Conservation (phyloP, 2,329 filamentous ascomycete species). For the Aspergillus ibericus region DNA sequence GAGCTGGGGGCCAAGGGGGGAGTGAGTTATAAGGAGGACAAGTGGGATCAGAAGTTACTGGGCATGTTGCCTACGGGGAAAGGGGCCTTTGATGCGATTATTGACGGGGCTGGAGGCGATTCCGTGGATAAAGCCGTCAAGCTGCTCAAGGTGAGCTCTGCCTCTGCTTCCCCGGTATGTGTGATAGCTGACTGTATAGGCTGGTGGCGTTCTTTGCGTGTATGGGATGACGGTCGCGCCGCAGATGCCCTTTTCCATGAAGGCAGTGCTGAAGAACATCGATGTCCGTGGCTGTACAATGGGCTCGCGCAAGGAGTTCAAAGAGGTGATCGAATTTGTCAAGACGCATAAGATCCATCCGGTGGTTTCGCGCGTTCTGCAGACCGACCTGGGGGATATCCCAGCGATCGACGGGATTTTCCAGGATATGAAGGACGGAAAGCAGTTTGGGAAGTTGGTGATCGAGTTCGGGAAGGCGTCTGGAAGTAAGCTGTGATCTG, state of each 20-base stretch:
- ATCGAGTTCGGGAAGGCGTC: slow-evolving; percentile 60
- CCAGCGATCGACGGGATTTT: slow-evolving; percentile 80
- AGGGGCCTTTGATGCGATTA: slow-evolving; percentile 73
- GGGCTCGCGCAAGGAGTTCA: slow-evolving; percentile 86
- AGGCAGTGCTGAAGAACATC: slow-evolving; percentile 80
- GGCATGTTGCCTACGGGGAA: slow-evolving; percentile 60
- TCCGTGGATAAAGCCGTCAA: slow-evolving; percentile 67
- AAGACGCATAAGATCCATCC: slow-evolving; percentile 70
- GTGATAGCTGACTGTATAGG: slow-evolving; percentile 38
- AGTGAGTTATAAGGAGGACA: slow-evolving; percentile 74
- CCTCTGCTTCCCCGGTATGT: not conserved
- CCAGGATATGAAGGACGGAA: slow-evolving; percentile 80
- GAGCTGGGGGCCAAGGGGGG: slow-evolving; percentile 75
- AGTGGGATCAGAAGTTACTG: slow-evolving; percentile 77
- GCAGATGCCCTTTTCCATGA: slow-evolving; percentile 84
- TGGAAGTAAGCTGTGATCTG: slow-evolving; percentile 40
- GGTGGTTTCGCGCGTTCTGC: slow-evolving; percentile 71
- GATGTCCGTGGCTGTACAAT: slow-evolving; percentile 86
- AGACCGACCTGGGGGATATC: slow-evolving; percentile 68
- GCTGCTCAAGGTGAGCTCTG: slow-evolving; percentile 62
- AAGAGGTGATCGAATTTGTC: slow-evolving; percentile 87
- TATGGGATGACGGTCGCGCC: slow-evolving; percentile 91
- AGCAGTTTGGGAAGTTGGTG: slow-evolving; percentile 91
- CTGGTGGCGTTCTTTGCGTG: slow-evolving; percentile 76
- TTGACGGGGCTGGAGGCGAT: slow-evolving; percentile 89